Evolutionary conservation across 805 yeast species (phyloP), one percentile per base, ranked within the genome.

Genomic region (Starmerella khaoyaiensis): DNA sequence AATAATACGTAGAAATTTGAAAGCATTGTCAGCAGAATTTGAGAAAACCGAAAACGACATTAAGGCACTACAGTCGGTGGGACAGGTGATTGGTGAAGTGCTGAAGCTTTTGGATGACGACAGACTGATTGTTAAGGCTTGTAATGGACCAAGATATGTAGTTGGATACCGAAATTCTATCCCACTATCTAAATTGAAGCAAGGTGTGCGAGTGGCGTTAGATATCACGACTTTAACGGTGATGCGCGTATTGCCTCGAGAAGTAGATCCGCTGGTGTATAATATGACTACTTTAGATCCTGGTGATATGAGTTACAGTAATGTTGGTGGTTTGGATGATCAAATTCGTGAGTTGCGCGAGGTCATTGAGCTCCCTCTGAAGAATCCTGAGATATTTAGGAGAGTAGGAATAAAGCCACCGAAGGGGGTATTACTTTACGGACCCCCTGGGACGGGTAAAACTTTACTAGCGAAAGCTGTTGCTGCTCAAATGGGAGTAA

Each of bases 391-490:
- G 62, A 69, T 90, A 51, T 90, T 90, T 60, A 67, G 80, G 44
- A 76, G 98, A 58, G 95, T 90, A 23, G 98, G 98, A 33, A 90
- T 90, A 60, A 84, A 84, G 57, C 94, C 96, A n/a, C 98, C 98
- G 40, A 90, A 90, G 61, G 98, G 97, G 59, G 97, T 87, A 20
- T 65, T 90, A 45, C 68, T 90, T 36, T 90, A 90, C 56, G 98
- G 98, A 6, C 98, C 98, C 5, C 98, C 98, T 18, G 98, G 98
- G 53, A 90, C 98, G 0, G 97, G 98, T 56, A 87, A 87, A 59
- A 87, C 98, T 0, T 65, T 87, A 42, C 69, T 87, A 54, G 98
- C 98, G 14, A 86, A 90, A 55, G 97, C 97, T 0, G 96, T 86
- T 31, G 97, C 98, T 4, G 97, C 97, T 30, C 90, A 97, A 4